Evolutionary conservation across 768 basidiomycete species (phyloP), one percentile per base, ranked within the genome.

Genomic region (Tulasnella sp.): DNA sequence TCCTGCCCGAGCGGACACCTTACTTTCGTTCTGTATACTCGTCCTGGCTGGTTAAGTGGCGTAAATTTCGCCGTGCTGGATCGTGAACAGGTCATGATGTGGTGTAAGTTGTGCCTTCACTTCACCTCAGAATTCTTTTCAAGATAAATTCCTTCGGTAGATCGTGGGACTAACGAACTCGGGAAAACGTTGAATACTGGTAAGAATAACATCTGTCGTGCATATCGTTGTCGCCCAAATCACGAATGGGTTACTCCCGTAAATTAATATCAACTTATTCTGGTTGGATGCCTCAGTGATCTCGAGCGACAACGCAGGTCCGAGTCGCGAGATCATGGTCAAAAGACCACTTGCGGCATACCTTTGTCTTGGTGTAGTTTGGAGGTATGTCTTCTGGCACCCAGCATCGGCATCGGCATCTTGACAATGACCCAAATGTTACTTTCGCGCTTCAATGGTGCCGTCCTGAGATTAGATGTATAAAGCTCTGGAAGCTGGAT

Each of bases 31-130:
- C 51, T 52, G 3, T 15, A 21, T 15, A 27, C 51, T 13, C 29
- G 11, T 9, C 10, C 19, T 38, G 7, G 23, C 17, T 24, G 4
- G 3, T 38, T 9, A 26, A 59, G 47, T 26, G 50, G 58, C 17
- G 47, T 48, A 9, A 47, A 59, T 32, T 59, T 59, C 47, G 27
- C 58, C 13, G 9, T 23, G 10, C 24, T 59, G 21, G 30, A 59
- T 19, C 58, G 47, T 9, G 48, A 34, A 29, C 32, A 59, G 23
- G 58, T 47, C 3, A 59, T 50, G 58, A 30, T 32, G n/a, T 59
- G 58, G 58, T 29, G 58, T 59, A 59, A 49, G 58, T 23, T 42
- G 19, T 3, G 3, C 17, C 44, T 51, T 38, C 34, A 38, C 15
- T 38, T 19, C 42, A 13, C 19, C 19, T 43, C 42, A 13, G 13